Evolutionary conservation across 1,139 yeast genomes (phyloP).

Genomic region (Lodderomyces parapsilosis): DNA sequence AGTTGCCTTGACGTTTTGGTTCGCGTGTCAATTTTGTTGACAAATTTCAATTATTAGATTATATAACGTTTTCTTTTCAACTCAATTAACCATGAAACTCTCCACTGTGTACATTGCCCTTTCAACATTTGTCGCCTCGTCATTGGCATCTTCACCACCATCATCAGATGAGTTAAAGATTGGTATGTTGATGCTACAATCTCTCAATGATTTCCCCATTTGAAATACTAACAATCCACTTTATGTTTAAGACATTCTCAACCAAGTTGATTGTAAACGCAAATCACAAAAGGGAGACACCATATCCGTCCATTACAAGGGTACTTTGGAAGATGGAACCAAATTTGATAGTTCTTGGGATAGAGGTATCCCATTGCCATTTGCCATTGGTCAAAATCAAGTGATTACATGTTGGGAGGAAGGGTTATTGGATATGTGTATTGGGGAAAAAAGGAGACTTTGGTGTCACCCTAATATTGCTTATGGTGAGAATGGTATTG

Average conservation of each 20-base stretch:
- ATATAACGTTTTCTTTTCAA: background rate
- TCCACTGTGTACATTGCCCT: slow-evolving; percentile 8
- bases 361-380: slow-evolving; percentile 66
- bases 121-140: slow-evolving; percentile 9
- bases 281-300: slow-evolving; percentile 62
- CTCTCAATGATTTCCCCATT: slow-evolving; percentile 5
- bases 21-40: slow-evolving; percentile 1
- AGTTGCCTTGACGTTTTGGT: background rate
- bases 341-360: slow-evolving; percentile 72
- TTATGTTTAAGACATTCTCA: slow-evolving; percentile 18
- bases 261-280: slow-evolving; percentile 53
- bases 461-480: slow-evolving; percentile 76
- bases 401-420: slow-evolving; percentile 90
- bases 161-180: slow-evolving; percentile 23
- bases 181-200: slow-evolving; percentile 21
- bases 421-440: slow-evolving; percentile 75
- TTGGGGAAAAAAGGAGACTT: slow-evolving; percentile 80
- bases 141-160: slow-evolving; percentile 14
- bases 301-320: slow-evolving; percentile 74
- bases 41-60: background rate
- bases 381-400: slow-evolving; percentile 69
- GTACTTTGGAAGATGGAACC: slow-evolving; percentile 64
- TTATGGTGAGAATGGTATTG: slow-evolving; percentile 76
- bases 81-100: slow-evolving; percentile 10
- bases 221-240: slow-evolving; percentile 10